Evolutionary conservation across 345 rosid genomes (phyloP), one percentile per base, ranked within the genome.

Genomic region (Eucalyptus grandis): DNA sequence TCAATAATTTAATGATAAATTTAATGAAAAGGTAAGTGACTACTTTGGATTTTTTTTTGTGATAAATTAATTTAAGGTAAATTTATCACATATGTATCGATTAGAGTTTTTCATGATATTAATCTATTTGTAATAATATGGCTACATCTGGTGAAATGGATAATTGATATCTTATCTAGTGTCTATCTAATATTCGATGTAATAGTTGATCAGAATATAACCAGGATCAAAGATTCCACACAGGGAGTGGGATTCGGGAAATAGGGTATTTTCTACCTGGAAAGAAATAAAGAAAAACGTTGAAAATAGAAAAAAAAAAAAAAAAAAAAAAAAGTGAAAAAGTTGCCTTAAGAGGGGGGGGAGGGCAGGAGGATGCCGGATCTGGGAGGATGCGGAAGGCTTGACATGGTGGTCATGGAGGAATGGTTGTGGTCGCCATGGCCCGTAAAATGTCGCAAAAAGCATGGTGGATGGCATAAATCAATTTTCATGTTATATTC

Each of bases 51-150:
- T 0, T 17, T 51, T 6, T 51, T 50, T 49, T 49, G 1, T 0
- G 1, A 50, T 6, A 50, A 6, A 50, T 50, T 50, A 50, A 0
- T 50, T 50, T 50, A 50, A 50, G 21, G 3, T 50, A 50, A 50
- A 50, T 0, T 15, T 50, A 16, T 50, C 4, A 50, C 2, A 14
- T 3, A 6, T 3, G 0, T 51, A 1, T 0, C 0, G 1, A 4
- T 51, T 51, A 0, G 2, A 51, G 1, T 51, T 0, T 16, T 51
- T 51, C 0, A 0, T 51, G 4, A 0, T 7, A 53, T 53, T 53
- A 19, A 53, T 1, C 4, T 0, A 17, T 19, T 0, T 53, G 19
- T 1, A 53, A 0, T 53, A 53, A 53, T 67, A 15, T 15, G 77
- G 0, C 6, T n/a, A 14, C 40, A 7, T 65, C 8, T n/a, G 1